Base-by-base conservation (phyloP, 177 flowering plant species). In the Telopea speciosissima region DNA sequence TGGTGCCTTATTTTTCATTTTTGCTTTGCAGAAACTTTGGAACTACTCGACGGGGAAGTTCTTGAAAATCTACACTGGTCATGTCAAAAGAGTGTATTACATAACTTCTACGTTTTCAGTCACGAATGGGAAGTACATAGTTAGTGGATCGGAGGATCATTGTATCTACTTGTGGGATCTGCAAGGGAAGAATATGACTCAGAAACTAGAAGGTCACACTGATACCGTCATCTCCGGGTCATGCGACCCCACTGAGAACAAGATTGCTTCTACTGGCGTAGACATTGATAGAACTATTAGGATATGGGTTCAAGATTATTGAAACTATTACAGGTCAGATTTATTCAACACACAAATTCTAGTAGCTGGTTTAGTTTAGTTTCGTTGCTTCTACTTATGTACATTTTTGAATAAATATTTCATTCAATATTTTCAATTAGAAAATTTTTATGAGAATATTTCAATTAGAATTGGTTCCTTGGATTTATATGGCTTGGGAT, bases 101-200 rank as follows among this genome's bases (percentile, higher is more conserved):
- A 79, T 92, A 77, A 84, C 84, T 60, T 76, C 99, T 26, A 86
- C 94, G 21, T 95, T 95, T 75, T 90, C 93, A 0, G 94, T 95
- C 26, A 90, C 97, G 5, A 87, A 82, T 74, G 97, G 92, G 76
- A 92, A 88, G 79, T 92, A 90, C 75, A 89, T 95, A 42, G 92
- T 95, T 8, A 90, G 97, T 72, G 98, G 99, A 17, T 95, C 99
- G 1, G 98, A 95, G 78, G 98, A 93, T 75, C 73, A 79, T 1
- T 90, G 92, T 69, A 85, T 93, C 7, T 93, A 89, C 79, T 10
- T 91, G 22, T 93, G 98, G 98, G 96, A 95, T 84, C 82, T 95
- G 17, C 96, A 91, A 73, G 82, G 79, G 63, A 91, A 87, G 79
- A 81, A 75, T 54, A 76, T 91, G 81, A 21, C 90, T 67, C 97